These are phyloP conservation scores for Clarireedia hainanense DNA, from an alignment of 2,329 filamentous ascomycete genomes.

Conservation along the genomic window DNA sequence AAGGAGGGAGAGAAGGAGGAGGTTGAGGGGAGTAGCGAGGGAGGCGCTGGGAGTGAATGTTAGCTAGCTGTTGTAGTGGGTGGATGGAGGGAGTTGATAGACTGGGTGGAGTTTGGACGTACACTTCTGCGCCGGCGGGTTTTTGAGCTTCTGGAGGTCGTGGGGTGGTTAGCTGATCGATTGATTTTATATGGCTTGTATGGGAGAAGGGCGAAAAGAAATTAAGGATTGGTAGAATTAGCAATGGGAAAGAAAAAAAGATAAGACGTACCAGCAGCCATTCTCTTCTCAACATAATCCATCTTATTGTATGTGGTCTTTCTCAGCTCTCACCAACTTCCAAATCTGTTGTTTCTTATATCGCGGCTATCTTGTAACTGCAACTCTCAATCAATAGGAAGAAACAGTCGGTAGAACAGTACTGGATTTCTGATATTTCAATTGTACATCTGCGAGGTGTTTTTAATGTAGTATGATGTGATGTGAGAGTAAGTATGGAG, in stretches of 20 bases:
- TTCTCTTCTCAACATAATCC: slow-evolving; percentile 31
- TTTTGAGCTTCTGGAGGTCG: slow-evolving; percentile 25
- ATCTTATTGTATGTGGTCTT: slow-evolving; percentile 11
- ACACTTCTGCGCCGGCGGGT: slow-evolving; percentile 26
- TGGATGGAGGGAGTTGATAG: not conserved
- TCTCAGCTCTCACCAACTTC: not conserved
- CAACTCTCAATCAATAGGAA: not conserved
- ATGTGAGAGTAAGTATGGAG: not conserved
- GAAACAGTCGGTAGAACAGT: not conserved
- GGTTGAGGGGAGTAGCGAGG: slow-evolving; percentile 50
- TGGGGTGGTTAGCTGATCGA: slow-evolving; percentile 1
- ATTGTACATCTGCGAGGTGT: not conserved
- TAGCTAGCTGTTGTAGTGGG: not conserved
- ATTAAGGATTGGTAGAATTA: not conserved
- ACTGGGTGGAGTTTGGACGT: slow-evolving; percentile 5
- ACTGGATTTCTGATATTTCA: not conserved
- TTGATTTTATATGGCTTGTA: not conserved
- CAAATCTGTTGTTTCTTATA: too few relatives aligned
- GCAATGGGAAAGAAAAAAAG: too few relatives aligned
- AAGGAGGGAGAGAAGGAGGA: slow-evolving; percentile 48
- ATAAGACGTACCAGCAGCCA: slow-evolving; percentile 23
- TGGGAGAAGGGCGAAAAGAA: not conserved
- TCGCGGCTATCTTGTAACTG: not conserved
- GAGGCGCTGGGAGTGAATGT: slow-evolving; percentile 13
- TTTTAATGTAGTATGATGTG: too few relatives aligned